phyloP scores from a whole-genome alignment of 1,284 basidiomycete genomes.

The Puccinia polysora region DNA sequence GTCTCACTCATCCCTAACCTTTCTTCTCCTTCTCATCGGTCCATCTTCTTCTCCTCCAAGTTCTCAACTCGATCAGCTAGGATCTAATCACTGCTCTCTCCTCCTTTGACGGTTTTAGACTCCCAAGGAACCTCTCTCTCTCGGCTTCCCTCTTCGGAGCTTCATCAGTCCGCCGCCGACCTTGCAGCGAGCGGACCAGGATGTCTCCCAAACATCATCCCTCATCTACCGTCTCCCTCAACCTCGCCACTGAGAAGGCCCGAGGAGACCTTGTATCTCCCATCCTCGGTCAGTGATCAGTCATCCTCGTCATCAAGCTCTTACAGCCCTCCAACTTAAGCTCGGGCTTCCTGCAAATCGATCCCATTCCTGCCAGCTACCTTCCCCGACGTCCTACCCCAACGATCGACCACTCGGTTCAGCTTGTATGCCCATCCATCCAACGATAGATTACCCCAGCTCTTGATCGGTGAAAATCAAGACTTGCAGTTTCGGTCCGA shows the following conservation, averaged over 20 bases:
- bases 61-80: too few relatives aligned
- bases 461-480: conserved; percentile 8
- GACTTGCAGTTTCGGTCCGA: conserved; percentile 12
- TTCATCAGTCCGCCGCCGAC: too few relatives aligned
- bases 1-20: too few relatives aligned
- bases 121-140: background rate
- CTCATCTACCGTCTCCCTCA: background rate
- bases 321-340: background rate
- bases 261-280: conserved; percentile 19
- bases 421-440: conserved; percentile 13
- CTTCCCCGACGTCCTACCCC: conserved; percentile 32
- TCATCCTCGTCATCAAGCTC: background rate
- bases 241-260: background rate
- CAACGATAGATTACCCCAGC: background rate
- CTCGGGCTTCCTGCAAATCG: too few relatives aligned
- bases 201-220: conserved; percentile 3
- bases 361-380: background rate
- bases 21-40: too few relatives aligned
- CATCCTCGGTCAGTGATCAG: conserved; percentile 14
- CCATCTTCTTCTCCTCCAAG: too few relatives aligned
- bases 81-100: too few relatives aligned
- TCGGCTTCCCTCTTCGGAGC: background rate
- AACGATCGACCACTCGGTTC: background rate
- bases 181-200: too few relatives aligned
- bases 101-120: too few relatives aligned